Conservation (phyloP, 371 early-diverging fungal genomes). For the Mortierella sp. region DNA sequence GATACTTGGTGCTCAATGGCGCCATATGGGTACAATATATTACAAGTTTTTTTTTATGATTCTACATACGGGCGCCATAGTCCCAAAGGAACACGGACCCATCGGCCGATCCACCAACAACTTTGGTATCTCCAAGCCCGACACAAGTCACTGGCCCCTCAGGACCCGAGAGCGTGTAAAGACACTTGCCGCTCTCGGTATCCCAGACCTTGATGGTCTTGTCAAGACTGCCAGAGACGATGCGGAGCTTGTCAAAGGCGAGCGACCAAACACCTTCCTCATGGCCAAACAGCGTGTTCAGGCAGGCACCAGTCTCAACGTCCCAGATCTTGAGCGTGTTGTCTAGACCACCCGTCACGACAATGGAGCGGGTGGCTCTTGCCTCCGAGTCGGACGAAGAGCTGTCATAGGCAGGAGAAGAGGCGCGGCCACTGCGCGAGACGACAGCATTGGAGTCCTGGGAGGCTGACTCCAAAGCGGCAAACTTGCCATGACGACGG, state of each 20-base stretch:
- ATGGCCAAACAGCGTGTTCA: conserved; percentile 90
- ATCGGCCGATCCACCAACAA: conserved; percentile 87
- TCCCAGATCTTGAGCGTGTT: conserved; percentile 92
- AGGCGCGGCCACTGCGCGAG: background rate
- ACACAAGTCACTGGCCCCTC: conserved; percentile 79
- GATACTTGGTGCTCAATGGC: background rate
- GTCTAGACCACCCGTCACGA: conserved; percentile 90
- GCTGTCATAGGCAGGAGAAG: background rate
- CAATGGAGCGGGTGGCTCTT: conserved; percentile 48
- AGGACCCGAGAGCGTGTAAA: conserved; percentile 68
- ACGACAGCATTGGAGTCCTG: background rate
- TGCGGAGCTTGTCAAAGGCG: conserved; percentile 88
- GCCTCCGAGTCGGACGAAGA: conserved; percentile 27
- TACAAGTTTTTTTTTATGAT: background rate
- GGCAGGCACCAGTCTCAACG: conserved; percentile 77
- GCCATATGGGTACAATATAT: conserved; percentile 5
- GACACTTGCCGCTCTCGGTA: conserved; percentile 76
- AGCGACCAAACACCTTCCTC: conserved; percentile 90
- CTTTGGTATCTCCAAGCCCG: conserved; percentile 85
- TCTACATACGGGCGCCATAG: conserved; percentile 46
- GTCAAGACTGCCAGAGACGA: conserved; percentile 93
- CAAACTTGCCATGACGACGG: conserved; percentile 10
- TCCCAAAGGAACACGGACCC: conserved; percentile 85
- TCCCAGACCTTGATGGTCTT: conserved; percentile 94
- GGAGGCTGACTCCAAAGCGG: background rate